Percentiles rank a stretch among this genome's conserved stretches.
Conservation (phyloP, 768 basidiomycete genomes). For the Rhodotorula toruloides region DNA sequence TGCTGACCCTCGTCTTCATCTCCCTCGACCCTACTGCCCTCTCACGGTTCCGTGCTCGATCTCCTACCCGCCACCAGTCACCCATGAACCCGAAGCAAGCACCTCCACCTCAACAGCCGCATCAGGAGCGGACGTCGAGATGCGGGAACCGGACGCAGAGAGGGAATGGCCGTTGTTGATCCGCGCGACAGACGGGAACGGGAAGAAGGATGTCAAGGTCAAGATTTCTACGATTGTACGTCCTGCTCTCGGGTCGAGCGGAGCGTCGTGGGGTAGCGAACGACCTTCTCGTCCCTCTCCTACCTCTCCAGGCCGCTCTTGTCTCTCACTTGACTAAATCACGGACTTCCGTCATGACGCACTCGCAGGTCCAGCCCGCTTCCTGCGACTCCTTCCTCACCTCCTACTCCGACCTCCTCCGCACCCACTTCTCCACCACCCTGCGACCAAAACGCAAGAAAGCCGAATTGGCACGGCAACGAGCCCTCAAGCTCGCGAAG, state of each 20-base stretch:
- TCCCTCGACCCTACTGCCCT: background rate
- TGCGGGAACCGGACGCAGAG: background rate
- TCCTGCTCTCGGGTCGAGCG: too few relatives aligned
- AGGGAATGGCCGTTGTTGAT: conserved; percentile 28
- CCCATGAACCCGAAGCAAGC: background rate
- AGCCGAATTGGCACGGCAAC: background rate
- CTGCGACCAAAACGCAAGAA: conserved; percentile 31
- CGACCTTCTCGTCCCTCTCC: background rate
- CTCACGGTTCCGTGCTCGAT: background rate
- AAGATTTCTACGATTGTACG: conserved; percentile 35
- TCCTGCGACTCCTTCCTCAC: conserved; percentile 19
- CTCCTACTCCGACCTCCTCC: conserved; percentile 22
- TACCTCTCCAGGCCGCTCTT: background rate
- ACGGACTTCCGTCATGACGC: background rate
- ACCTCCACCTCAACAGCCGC: background rate
- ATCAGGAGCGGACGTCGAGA: conserved; percentile 8
- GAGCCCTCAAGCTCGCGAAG: background rate
- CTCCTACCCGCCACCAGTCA: background rate
- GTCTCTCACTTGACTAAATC: background rate
- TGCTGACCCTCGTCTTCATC: background rate
- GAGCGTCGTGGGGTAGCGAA: background rate
- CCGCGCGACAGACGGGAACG: conserved; percentile 30
- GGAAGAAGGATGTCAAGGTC: conserved; percentile 19
- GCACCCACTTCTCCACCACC: conserved; percentile 2
- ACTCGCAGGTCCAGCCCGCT: conserved; percentile 25